These are phyloP conservation scores for Fusarium globosum DNA, from an alignment of 2,329 filamentous ascomycete genomes.

Conservation along the genomic window DNA sequence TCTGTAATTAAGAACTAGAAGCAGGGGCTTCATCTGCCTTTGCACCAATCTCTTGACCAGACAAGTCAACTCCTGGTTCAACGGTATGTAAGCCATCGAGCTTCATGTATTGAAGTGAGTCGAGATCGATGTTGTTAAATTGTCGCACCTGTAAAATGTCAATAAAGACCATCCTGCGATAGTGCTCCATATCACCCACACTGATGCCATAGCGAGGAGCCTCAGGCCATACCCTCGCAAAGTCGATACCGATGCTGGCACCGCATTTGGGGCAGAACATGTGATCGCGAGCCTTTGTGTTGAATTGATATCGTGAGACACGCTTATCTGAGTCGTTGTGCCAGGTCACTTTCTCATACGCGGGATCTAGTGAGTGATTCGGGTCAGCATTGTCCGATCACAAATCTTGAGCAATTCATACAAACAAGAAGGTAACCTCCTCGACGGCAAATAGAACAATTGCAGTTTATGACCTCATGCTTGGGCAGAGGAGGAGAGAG, in stretches of 20 bases:
- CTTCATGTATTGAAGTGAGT: constrained; percentile 50
- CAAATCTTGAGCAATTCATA: constrained; percentile 22
- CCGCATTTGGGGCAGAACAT: constrained; percentile 62
- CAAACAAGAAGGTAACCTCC: constrained; percentile 64
- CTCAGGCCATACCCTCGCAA: constrained; percentile 44
- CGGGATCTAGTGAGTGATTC: constrained; percentile 48
- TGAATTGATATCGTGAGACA: constrained; percentile 52
- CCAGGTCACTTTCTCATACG: constrained; percentile 55
- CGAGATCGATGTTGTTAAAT: constrained; percentile 55
- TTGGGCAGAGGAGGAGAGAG: constrained; percentile 61
- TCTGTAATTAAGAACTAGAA: constrained; percentile 6
- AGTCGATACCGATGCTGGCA: constrained; percentile 60
- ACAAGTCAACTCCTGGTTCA: constrained; percentile 51
- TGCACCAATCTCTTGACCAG: constrained; percentile 44
- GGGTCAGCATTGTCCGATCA: not conserved
- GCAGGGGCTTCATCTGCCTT: constrained; percentile 12
- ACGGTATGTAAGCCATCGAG: constrained; percentile 52
- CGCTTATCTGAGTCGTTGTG: constrained; percentile 52
- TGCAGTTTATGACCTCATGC: constrained; percentile 60
- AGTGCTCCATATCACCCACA: constrained; percentile 44
- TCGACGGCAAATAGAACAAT: constrained; percentile 64
- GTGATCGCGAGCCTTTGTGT: constrained; percentile 59
- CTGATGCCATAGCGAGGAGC: constrained; percentile 55
- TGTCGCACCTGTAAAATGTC: constrained; percentile 52
- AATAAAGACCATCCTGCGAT: not conserved